These are phyloP conservation scores for Clonostachys chloroleuca DNA, from an alignment of 2,329 filamentous ascomycete species.

Conservation along the genomic window DNA sequence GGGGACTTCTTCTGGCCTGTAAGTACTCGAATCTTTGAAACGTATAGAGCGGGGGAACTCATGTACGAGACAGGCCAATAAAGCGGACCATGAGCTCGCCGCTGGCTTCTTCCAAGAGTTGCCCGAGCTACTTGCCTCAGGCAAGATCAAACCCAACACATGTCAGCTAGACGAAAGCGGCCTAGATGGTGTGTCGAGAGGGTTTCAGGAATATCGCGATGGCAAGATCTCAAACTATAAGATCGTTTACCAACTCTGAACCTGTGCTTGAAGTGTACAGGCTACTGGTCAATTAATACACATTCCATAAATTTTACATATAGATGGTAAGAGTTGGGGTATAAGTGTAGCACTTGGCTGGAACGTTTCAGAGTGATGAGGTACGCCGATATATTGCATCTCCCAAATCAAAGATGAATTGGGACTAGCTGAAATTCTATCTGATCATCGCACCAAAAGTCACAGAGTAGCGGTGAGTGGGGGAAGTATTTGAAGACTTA, in stretches of 20 bases:
- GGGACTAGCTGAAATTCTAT: too few relatives aligned
- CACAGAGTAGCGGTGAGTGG: too few relatives aligned
- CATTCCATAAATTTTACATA: too few relatives aligned
- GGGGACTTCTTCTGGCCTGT: constrained; percentile 27
- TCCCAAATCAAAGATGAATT: too few relatives aligned
- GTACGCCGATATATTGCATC: too few relatives aligned
- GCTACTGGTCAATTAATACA: too few relatives aligned
- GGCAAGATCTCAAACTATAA: constrained; percentile 31
- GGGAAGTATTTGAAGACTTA: too few relatives aligned
- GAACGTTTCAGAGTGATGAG: too few relatives aligned
- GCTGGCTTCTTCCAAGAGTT: constrained; percentile 28
- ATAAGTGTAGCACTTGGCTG: too few relatives aligned
- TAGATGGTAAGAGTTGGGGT: too few relatives aligned
- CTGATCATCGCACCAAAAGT: too few relatives aligned
- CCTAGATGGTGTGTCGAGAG: constrained; percentile 20
- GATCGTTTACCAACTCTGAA: constrained; percentile 21
- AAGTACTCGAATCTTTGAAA: constrained; percentile 5
- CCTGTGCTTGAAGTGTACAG: too few relatives aligned
- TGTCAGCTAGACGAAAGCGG: constrained; percentile 18
- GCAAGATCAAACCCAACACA: constrained; percentile 25
- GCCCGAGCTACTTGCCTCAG: constrained; percentile 20
- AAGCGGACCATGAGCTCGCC: constrained; percentile 26
- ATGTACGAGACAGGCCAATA: constrained; percentile 14
- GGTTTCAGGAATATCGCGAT: constrained; percentile 30
- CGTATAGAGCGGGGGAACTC: neutral